A percentile compares a stretch with the other conserved stretches of the same genome.
phyloP scores from a whole-genome alignment of 768 basidiomycete species.

The Calocera cornea region DNA sequence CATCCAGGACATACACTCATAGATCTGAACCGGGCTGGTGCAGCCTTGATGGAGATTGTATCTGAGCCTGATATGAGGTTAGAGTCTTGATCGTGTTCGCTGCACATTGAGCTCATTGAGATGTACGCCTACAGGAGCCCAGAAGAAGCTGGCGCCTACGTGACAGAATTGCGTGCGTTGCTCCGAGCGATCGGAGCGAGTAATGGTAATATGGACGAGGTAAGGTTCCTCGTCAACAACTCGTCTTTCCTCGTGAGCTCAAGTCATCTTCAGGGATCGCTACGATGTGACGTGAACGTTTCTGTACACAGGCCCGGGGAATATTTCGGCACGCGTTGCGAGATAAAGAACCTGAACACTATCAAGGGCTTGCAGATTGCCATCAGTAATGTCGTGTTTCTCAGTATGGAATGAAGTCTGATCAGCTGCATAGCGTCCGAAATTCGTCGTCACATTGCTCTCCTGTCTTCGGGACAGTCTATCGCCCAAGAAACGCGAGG shows the following conservation, averaged over 20 bases:
- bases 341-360: constrained; percentile 95
- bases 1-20: constrained; percentile 39
- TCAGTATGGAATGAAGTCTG: neutral
- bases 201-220: constrained; percentile 96
- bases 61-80: constrained; percentile 81
- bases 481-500: constrained; percentile 82
- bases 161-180: constrained; percentile 65
- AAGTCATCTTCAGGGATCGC: constrained; percentile 51
- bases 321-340: constrained; percentile 64
- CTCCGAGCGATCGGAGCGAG: constrained; percentile 74
- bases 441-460: constrained; percentile 58
- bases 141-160: constrained; percentile 82
- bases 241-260: neutral
- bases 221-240: constrained; percentile 19
- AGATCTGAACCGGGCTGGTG: constrained; percentile 84
- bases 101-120: neutral
- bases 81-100: constrained; percentile 1
- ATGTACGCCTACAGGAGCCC: constrained; percentile 38
- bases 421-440: constrained; percentile 50
- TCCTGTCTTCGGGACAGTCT: constrained; percentile 30
- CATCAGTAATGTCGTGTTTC: constrained; percentile 43
- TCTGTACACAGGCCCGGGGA: constrained; percentile 62
- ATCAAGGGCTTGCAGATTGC: constrained; percentile 72
- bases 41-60: constrained; percentile 88
- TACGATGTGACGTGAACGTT: constrained; percentile 91